Evolutionary conservation across 768 basidiomycete species (phyloP), one percentile per base, ranked within the genome.

Genomic region (Trichaptum fuscoviolaceum): DNA sequence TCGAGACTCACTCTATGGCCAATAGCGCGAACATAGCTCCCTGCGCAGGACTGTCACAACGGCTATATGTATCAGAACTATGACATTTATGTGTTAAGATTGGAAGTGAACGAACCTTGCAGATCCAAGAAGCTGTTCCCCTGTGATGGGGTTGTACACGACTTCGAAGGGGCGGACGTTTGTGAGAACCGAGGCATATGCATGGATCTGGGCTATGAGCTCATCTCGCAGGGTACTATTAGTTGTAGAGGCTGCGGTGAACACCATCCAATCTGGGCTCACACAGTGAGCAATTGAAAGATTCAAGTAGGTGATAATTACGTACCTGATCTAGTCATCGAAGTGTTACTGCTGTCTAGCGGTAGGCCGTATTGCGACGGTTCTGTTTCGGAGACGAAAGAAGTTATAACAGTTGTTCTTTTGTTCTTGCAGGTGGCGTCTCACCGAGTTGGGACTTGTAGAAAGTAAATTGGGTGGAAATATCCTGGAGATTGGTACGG

Each of bases 201-300:
- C 30, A 30, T 30, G 30, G 8, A 30, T 30, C 8, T 30, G 30
- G 30, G 30, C 8, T 30, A 30, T 30, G 4, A 30, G 2, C 30
- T 30, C 30, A 70, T 87, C 82, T 59, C 86, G 80, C 0, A 73
- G 75, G 0, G 77, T 69, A 2, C 70, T 78, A 70, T 82, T 79
- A 0, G 82, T 83, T 70, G 81, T 81, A 17, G 83, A 82, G 7
- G 78, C 83, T 20, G 85, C 82, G 0, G 84, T 85, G 79, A 81
- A 87, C 7, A 86, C 81, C 63, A 85, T 75, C 87, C 86, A 87
- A 68, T 87, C 87, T 82, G 67, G 2, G 30, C 8, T 30, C 8
- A 3, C 30, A 8, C 30, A 8, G 30, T 30, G 30, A 30, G 30
- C 8, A 30, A 30, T 30, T n/a, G n/a, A n/a, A n/a, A n/a, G n/a